These are phyloP conservation scores for Aspergillus novoparasiticus DNA, from an alignment of 2,329 filamentous ascomycete genomes.

Conservation along the genomic window DNA sequence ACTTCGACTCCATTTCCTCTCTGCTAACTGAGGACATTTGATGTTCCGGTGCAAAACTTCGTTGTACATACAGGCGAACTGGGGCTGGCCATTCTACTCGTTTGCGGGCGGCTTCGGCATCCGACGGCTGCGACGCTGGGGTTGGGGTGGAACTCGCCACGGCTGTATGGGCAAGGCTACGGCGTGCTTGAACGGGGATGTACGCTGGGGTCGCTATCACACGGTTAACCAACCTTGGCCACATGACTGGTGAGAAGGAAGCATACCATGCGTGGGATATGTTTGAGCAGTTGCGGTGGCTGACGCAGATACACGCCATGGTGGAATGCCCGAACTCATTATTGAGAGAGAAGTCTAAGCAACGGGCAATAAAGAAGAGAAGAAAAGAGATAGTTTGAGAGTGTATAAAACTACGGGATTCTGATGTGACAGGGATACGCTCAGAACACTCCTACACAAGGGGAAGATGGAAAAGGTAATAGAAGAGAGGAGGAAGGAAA, in stretches of 20 bases:
- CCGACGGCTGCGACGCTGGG: constrained; percentile 30
- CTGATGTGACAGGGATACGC: constrained; percentile 14
- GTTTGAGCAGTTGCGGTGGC: constrained; percentile 31
- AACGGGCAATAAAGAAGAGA: constrained; percentile 13
- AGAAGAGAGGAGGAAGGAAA: not conserved
- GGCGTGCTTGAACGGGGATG: constrained; percentile 64
- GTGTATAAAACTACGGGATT: constrained; percentile 19
- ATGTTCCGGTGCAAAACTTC: constrained; percentile 79
- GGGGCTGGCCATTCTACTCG: constrained; percentile 75
- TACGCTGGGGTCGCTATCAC: constrained; percentile 55
- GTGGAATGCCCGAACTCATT: constrained; percentile 44
- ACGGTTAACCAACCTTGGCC: constrained; percentile 18
- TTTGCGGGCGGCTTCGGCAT: constrained; percentile 48
- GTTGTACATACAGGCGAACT: constrained; percentile 86
- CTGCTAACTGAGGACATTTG: constrained; percentile 63
- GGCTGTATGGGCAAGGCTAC: constrained; percentile 55
- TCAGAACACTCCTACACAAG: constrained; percentile 19
- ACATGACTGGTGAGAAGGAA: not conserved
- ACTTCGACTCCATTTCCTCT: constrained; percentile 76
- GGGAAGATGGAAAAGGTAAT: not conserved
- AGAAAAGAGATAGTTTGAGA: constrained; percentile 15
- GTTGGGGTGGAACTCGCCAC: constrained; percentile 21
- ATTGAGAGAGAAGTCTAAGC: constrained; percentile 20
- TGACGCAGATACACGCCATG: constrained; percentile 41
- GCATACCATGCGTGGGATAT: constrained; percentile 38